Evolutionary conservation across 2,329 filamentous ascomycete species (phyloP).

Genomic region (Colletotrichum scovillei): DNA sequence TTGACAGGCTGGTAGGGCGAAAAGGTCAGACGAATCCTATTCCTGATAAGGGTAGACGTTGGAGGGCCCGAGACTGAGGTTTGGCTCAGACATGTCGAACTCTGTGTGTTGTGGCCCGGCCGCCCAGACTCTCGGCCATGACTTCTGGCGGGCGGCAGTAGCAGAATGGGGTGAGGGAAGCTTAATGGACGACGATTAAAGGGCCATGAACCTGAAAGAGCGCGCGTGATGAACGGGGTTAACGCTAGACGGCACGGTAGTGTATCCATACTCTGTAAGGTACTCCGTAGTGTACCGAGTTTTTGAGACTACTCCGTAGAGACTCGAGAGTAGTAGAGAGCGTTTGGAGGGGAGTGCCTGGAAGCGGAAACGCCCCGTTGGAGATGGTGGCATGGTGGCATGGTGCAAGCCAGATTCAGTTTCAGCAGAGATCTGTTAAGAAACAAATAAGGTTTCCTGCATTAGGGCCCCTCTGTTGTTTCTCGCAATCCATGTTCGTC

Average conservation of each 20-base stretch:
- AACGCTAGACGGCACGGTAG: background rate
- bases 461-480: conserved; percentile 32
- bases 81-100: conserved; percentile 15
- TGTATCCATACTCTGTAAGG: no score
- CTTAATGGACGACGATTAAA: background rate
- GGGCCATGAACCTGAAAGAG: conserved; percentile 16
- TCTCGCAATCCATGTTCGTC: conserved; percentile 33
- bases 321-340: background rate
- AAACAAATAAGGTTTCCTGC: conserved; percentile 37
- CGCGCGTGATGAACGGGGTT: background rate
- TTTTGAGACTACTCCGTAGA: no score
- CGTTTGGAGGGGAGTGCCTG: conserved; percentile 1
- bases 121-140: conserved; percentile 10
- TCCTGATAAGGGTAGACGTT: conserved; percentile 10
- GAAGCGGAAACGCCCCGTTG: conserved; percentile 5
- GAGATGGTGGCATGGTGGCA: background rate
- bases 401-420: conserved; percentile 27
- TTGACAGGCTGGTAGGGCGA: conserved; percentile 26
- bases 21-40: conserved; percentile 33
- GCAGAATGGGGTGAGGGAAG: background rate
- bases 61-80: conserved; percentile 21
- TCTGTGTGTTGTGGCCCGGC: background rate
- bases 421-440: conserved; percentile 23
- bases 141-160: background rate
- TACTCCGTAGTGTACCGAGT: no score